These are phyloP conservation scores for Penicillium desertorum DNA, from an alignment of 495 filamentous ascomycete species.

Conservation along the genomic window DNA sequence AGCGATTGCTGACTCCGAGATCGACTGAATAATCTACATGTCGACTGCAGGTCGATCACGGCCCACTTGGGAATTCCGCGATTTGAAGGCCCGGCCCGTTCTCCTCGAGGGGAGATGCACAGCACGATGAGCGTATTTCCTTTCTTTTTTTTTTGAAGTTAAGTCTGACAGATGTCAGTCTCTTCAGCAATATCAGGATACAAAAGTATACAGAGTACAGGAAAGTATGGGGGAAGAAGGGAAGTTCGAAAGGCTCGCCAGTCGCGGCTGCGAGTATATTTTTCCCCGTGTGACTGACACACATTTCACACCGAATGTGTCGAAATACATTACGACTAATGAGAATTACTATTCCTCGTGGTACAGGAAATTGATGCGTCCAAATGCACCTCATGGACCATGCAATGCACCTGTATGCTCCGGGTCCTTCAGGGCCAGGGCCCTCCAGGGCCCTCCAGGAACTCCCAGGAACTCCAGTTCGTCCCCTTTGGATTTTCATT, in stretches of 20 bases:
- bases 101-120: slow-evolving; percentile 21
- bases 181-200: slow-evolving; percentile 1
- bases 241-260: slow-evolving; percentile 20
- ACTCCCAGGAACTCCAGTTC: slow-evolving; percentile 13
- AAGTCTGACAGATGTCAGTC: slow-evolving; percentile 11
- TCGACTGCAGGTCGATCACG: slow-evolving; percentile 30
- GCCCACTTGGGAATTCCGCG: slow-evolving; percentile 29
- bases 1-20: slow-evolving; percentile 13
- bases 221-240: not conserved
- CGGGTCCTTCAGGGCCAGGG: not conserved
- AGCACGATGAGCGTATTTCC: slow-evolving; percentile 7
- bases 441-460: not conserved
- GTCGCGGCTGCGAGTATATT: slow-evolving; percentile 29
- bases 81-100: slow-evolving; percentile 31
- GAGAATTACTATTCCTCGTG: slow-evolving; percentile 14
- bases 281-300: slow-evolving; percentile 17
- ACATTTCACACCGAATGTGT: slow-evolving; percentile 14
- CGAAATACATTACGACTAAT: slow-evolving; percentile 17
- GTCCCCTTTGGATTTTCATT: slow-evolving; percentile 1
- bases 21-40: slow-evolving; percentile 23
- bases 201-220: not conserved
- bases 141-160: slow-evolving; percentile 11
- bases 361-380: slow-evolving; percentile 29
- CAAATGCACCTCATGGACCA: slow-evolving; percentile 10
- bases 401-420: slow-evolving; percentile 15